Conservation (phyloP, 2,329 filamentous ascomycete species). For the Phaeosphaeria sp. region DNA sequence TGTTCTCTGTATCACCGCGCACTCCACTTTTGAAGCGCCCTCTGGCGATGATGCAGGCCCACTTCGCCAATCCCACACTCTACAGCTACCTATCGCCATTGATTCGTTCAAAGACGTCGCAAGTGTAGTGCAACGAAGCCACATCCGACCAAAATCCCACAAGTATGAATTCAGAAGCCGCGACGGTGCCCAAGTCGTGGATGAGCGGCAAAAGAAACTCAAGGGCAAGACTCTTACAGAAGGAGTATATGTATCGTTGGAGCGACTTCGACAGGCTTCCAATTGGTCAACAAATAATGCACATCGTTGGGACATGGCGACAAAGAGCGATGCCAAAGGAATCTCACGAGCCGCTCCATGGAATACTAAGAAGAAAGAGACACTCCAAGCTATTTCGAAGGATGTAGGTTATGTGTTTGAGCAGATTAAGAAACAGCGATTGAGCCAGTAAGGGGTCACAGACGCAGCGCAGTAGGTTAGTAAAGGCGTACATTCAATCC, state of each 20-base stretch:
- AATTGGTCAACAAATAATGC: not conserved
- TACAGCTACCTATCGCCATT: conserved; percentile 62
- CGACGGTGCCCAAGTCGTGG: not conserved
- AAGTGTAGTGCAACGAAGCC: conserved; percentile 21
- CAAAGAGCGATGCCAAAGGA: conserved; percentile 73
- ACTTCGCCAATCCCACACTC: conserved; percentile 51
- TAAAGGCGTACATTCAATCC: too few relatives aligned
- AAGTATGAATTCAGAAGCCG: conserved; percentile 9
- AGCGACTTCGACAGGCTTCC: conserved; percentile 44
- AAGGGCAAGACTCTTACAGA: conserved; percentile 59
- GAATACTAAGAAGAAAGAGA: conserved; percentile 16
- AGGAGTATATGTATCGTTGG: conserved; percentile 70
- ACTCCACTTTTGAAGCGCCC: conserved; percentile 17
- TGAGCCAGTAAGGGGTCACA: not conserved
- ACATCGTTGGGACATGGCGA: conserved; percentile 78
- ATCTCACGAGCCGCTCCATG: conserved; percentile 60
- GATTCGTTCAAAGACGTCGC: conserved; percentile 44
- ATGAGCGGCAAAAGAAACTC: conserved; percentile 33
- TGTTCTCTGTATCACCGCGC: conserved; percentile 65
- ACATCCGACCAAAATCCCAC: conserved; percentile 3
- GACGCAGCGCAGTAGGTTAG: not conserved
- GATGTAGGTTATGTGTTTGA: conserved; percentile 26
- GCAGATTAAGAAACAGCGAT: conserved; percentile 18
- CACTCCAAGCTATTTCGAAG: conserved; percentile 19
- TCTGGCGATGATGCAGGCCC: conserved; percentile 18